Percentiles rank a stretch among this genome's conserved stretches.
Evolutionary conservation across 768 basidiomycete genomes (phyloP).

Genomic region (Boletus edulis): DNA sequence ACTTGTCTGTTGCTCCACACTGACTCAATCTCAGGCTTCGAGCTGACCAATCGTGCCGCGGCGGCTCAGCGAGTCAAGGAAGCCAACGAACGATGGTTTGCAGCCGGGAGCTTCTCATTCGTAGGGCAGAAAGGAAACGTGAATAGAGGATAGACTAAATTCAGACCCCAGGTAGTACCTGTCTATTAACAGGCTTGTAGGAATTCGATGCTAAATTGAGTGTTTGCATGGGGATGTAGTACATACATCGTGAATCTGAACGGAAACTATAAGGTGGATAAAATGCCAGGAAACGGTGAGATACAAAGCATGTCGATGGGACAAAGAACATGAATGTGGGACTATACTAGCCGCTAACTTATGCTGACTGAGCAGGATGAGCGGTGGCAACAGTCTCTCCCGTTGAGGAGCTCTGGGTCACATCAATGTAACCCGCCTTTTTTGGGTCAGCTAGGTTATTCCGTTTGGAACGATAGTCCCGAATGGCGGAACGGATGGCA

Average conservation of each 20-base stretch:
- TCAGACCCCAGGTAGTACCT: neutral
- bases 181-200: neutral
- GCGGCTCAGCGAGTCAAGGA: constrained; percentile 87
- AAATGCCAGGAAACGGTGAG: constrained; percentile 11
- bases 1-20: neutral
- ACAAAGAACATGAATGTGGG: neutral
- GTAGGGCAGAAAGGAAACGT: constrained; percentile 53
- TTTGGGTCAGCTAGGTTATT: constrained; percentile 46
- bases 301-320: neutral
- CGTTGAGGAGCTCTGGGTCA: constrained; percentile 53
- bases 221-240: constrained; percentile 6
- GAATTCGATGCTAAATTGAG: constrained; percentile 4
- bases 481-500: constrained; percentile 97
- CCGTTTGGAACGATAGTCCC: constrained; percentile 90
- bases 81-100: constrained; percentile 97
- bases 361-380: constrained; percentile 39
- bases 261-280: constrained; percentile 18
- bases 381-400: constrained; percentile 54
- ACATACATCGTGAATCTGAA: constrained; percentile 9
- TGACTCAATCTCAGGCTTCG: constrained; percentile 57
- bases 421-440: constrained; percentile 68
- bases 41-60: constrained; percentile 89
- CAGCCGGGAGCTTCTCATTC: constrained; percentile 79
- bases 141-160: constrained; percentile 19
- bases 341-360: neutral